Evolutionary conservation across 2,329 filamentous ascomycete genomes (phyloP), one percentile per base, ranked within the genome.

Genomic region (Aspergillus sergii): DNA sequence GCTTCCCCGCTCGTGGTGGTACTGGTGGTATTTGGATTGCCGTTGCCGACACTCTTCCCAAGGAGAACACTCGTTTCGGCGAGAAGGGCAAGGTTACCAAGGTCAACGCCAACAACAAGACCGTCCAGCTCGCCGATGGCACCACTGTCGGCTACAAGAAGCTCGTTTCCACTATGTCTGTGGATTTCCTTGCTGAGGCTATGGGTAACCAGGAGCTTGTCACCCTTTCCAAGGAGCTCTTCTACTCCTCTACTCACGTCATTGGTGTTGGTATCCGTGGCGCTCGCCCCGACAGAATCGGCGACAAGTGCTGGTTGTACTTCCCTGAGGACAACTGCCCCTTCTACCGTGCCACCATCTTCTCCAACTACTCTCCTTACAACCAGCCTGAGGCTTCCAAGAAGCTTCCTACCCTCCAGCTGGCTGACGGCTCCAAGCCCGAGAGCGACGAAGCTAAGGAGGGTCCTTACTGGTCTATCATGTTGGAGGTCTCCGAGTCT

Each of bases 241-340:
- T 90, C 88, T 99, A 96, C 86, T 97, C 94, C 59, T 94, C 91
- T 72, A 99, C 95, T 61, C 95, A 99, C 82, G 94, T 99, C 74
- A 91, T 99, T 72, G 95, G 95, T 81, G 92, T 99, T 68, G 95
- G 95, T 82, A 86, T 99, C 75, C 93, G 95, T 76, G 95, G 95
- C 69, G 87, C 86, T 74, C 92, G 95, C 71, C 95, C 95, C 45
- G 93, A 97, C 80, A 91, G 93, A 77, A 99, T 99, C 72, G 95
- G 95, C 69, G 95, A 99, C 85, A 99, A 98, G 88, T 99, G 95
- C 89, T 99, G 95, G 94, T 86, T 99, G 70, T 99, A 99, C 88
- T 99, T 98, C 89, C 95, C 95, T 67, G 95, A 99, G 81, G 91
- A 97, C 80, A 91, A 99, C 87, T 97, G 93, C 85, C 93, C 93